Evolutionary conservation across 441 rosid species (phyloP).

Genomic region (Croton laevigatus): DNA sequence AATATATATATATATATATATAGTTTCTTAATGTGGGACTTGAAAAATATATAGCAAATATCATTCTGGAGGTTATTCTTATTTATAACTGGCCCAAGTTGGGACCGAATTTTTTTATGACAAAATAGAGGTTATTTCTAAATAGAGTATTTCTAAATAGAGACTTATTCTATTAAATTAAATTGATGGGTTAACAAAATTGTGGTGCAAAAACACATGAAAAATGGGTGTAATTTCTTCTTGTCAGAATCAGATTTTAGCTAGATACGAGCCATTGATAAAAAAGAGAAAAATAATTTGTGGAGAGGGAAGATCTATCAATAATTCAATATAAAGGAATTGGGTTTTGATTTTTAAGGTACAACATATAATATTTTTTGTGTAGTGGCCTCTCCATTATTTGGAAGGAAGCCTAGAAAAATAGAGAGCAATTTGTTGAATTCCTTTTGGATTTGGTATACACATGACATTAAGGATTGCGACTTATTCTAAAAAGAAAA

Average conservation of each 20-base stretch:
- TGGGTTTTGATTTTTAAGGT: not conserved
- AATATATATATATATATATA: no score
- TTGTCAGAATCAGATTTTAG: not conserved
- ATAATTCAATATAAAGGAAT: not conserved
- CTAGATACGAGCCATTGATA: not conserved
- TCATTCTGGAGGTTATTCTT: no score
- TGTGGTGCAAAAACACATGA: not conserved
- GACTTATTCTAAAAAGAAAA: constrained; percentile 1
- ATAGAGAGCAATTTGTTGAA: not conserved
- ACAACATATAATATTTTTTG: not conserved
- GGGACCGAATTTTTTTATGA: no score
- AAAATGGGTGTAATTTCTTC: not conserved
- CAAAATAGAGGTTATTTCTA: no score
- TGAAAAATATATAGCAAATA: no score
- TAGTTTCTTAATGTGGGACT: no score
- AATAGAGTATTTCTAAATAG: no score
- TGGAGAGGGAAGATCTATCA: no score
- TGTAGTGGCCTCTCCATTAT: constrained; percentile 5
- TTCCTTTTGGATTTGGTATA: not conserved
- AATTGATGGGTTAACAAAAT: no score
- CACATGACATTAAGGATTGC: not conserved
- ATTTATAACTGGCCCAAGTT: no score
- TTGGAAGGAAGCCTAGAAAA: not conserved
- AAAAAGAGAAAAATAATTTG: no score
- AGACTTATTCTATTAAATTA: no score